Evolutionary conservation across 106 monocot species (phyloP), one percentile per base, ranked within the genome.

Genomic region (Iris macrosiphon): DNA sequence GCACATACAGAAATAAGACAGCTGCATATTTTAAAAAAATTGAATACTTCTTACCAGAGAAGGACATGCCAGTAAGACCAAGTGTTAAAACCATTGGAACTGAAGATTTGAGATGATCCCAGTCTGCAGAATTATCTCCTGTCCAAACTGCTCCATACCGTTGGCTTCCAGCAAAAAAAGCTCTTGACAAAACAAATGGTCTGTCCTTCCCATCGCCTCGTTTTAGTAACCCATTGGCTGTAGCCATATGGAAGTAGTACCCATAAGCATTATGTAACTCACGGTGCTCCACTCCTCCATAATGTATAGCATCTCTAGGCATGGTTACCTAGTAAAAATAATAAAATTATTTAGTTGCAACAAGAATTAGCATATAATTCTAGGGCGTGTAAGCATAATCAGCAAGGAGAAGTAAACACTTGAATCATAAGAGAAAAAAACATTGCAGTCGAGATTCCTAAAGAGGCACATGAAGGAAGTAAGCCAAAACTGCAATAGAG

Each of bases 251-350:
- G 51, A 99, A 84, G 70, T 78, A 99, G 62, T 87, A 92, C 9
- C 98, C 98, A 63, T 99, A 91, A 6, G 81, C 91, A 75, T 99
- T 99, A 65, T 99, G 98, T 30, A 99, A n/a, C 71, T 99, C 98
- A 27, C 98, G 55, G 61, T 99, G 91, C 54, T 99, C 98, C n/a
- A 77, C 60, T 7, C 75, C 83, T 59, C 87, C 91, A 68, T 78
- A 81, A 67, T 99, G 98, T 23, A 87, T 31, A 46, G 78, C 76
- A 76, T 99, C 98, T 70, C 98, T 99, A 6, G 98, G 91, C 91
- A 99, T 91, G 22, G 83, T 83, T 45, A 99, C 50, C 96, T 98
- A 60, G 57, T 62, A 25, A 52, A 46, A 15, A 49, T n/a, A 52
- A 69, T 66, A 59, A 20, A 21, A 29, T 52, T 28, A 40, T 40